Percentiles rank a stretch among this genome's conserved stretches.
These are phyloP conservation scores for Solanum bulbocastanum DNA, from an alignment of 257 asterid genomes.

Conservation along the genomic window DNA sequence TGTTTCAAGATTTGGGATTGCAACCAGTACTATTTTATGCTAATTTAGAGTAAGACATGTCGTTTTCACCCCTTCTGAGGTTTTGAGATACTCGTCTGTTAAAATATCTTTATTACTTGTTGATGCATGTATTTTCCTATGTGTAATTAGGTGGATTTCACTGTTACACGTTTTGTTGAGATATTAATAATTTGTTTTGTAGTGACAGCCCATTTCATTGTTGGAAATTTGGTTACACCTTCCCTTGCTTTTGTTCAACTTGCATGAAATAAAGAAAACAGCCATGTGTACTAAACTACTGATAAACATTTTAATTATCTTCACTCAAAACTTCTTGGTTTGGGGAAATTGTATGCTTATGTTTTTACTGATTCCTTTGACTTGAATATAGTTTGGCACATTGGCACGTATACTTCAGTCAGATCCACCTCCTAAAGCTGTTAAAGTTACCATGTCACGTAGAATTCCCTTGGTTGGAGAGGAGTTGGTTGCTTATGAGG, in stretches of 20 bases:
- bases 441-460: slow-evolving; percentile 88
- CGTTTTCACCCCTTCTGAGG: background rate
- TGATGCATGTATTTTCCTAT: background rate
- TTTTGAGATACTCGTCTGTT: background rate
- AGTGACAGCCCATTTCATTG: background rate
- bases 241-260: background rate
- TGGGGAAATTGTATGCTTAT: background rate
- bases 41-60: background rate
- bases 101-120: background rate
- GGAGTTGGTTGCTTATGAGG: slow-evolving; percentile 99
- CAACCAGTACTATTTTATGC: background rate
- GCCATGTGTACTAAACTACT: background rate
- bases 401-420: slow-evolving; percentile 96
- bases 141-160: background rate
- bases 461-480: slow-evolving; percentile 95
- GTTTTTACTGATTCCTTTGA: slow-evolving; percentile 4
- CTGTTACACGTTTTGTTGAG: background rate
- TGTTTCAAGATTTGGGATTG: background rate
- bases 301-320: background rate
- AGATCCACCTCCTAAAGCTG: slow-evolving; percentile 99
- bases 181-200: background rate
- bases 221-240: background rate
- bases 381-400: slow-evolving; percentile 66
- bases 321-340: background rate
- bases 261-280: background rate